These are phyloP conservation scores for Talaromyces verruculosus DNA, from an alignment of 2,329 filamentous ascomycete genomes.

Conservation along the genomic window DNA sequence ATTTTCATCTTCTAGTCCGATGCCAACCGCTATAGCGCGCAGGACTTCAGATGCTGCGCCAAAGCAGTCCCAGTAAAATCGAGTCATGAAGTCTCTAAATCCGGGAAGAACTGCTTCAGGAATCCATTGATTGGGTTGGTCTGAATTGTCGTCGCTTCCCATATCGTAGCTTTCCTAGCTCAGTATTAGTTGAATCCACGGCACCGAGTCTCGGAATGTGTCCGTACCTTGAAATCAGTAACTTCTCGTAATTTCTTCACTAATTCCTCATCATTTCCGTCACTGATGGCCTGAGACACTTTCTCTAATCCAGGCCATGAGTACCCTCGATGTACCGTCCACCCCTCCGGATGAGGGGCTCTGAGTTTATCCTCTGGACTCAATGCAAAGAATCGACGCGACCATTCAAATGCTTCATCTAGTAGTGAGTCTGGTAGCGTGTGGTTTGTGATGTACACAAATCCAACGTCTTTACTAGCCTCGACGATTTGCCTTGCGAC, in stretches of 20 bases:
- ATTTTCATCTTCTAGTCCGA: conserved; percentile 49
- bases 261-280: conserved; percentile 47
- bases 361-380: conserved; percentile 67
- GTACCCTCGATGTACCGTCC: conserved; percentile 64
- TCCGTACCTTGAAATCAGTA: conserved; percentile 44
- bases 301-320: conserved; percentile 71
- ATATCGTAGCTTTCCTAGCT: conserved; percentile 60
- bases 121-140: conserved; percentile 76
- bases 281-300: conserved; percentile 57
- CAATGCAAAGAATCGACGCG: conserved; percentile 62
- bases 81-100: conserved; percentile 58
- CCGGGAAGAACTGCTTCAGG: conserved; percentile 54
- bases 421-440: conserved; percentile 63
- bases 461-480: conserved; percentile 82
- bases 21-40: conserved; percentile 40
- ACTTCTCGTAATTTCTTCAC: conserved; percentile 53
- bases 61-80: background rate
- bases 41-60: background rate
- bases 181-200: background rate
- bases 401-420: conserved; percentile 58
- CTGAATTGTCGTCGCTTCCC: conserved; percentile 59
- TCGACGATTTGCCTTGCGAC: conserved; percentile 71
- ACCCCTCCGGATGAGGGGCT: conserved; percentile 57
- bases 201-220: background rate
- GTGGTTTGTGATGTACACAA: conserved; percentile 83